Evolutionary conservation across 345 rosid genomes (phyloP).

Genomic region (Ricinus communis): DNA sequence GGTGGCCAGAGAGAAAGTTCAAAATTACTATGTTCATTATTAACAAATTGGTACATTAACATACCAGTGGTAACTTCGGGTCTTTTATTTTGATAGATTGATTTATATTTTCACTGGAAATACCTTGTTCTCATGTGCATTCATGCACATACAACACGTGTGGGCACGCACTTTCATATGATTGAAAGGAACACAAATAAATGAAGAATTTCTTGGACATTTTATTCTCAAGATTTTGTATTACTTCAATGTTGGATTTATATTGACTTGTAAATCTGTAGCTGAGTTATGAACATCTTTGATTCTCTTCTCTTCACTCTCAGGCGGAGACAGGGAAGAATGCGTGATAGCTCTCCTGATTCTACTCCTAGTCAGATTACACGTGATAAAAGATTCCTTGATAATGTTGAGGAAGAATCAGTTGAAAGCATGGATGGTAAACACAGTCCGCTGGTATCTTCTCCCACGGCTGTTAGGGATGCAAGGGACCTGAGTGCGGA

Average conservation of each 20-base stretch:
- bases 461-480: conserved; percentile 47
- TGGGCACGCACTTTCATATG: no score
- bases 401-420: conserved; percentile 51
- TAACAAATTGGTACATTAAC: no score
- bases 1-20: background rate
- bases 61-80: no score
- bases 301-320: conserved; percentile 1
- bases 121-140: background rate
- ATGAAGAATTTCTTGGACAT: background rate
- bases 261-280: background rate
- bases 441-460: conserved; percentile 36
- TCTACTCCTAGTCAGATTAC: conserved; percentile 44
- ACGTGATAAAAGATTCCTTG: conserved; percentile 39
- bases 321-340: conserved; percentile 40
- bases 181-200: background rate
- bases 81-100: background rate
- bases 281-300: background rate
- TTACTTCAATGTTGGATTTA: background rate
- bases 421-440: conserved; percentile 61
- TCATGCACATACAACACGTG: no score
- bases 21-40: background rate
- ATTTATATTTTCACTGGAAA: background rate
- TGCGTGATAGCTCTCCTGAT: conserved; percentile 43
- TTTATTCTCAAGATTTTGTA: background rate
- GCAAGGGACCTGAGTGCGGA: conserved; percentile 56